Evolutionary conservation across 1,284 basidiomycete species (phyloP), one percentile per base, ranked within the genome.

Genomic region (Sporisorium reilianum): DNA sequence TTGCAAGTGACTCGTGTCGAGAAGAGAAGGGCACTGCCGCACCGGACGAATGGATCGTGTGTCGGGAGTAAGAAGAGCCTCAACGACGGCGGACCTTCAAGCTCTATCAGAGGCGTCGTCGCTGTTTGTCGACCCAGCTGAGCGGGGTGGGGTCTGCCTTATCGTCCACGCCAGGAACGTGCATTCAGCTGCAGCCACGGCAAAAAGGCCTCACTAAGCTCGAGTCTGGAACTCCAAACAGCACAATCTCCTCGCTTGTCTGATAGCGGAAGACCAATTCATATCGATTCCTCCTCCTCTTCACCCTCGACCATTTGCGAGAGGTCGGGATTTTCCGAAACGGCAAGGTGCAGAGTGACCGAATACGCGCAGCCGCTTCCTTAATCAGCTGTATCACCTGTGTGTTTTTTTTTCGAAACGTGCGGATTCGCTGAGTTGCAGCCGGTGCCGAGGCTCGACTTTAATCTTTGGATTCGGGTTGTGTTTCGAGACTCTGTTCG

Each of bases 361-460:
- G 28, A 28, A n/a, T 38, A 18, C 26, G 18, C n/a, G 45, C 45
- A 46, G 45, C 45, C 10, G 14, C 11, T 34, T 12, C 41, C n/a
- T n/a, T n/a, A n/a, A n/a, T 11, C n/a, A 42, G 22, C 42, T 44
- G 14, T 25, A 10, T 25, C 22, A 14, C 25, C 28, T 28, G 5
- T 1, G 7, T 23, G 26, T 22, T 14, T 49, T 23, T 41, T 14
- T 14, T 25, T 14, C 38, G 3, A 40, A 40, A 52, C 36, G 34
- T 51, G 49, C 32, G 25, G 44, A 22, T 25, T 44, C 7, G 6
- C 26, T 26, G 44, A 28, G 23, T 20, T 16, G 23, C 44, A 7
- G 25, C 49, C 28, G 20, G 16, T 38, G 50, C 34, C 50, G 26
- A 52, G 50, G 23, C 18, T 46, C 45, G 45, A 46, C 45, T 28